Evolutionary conservation across 164 flowering plant genomes (phyloP), one percentile per base, ranked within the genome.

Genomic region (Vitis labrusca): DNA sequence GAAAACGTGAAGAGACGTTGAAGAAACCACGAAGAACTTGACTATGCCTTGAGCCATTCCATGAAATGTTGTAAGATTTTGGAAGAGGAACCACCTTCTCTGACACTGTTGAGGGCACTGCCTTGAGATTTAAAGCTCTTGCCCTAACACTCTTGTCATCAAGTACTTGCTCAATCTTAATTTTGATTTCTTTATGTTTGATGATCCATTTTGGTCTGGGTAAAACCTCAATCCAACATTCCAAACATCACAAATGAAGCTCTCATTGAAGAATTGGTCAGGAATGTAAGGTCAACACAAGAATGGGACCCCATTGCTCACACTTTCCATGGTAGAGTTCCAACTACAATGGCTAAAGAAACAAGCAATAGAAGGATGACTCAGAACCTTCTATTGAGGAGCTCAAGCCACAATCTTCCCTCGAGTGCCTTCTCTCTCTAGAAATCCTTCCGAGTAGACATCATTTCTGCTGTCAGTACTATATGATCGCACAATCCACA

Each of bases 231-330:
- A 37, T 1, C 91, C 93, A 60, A 76, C 71, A 66, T 65, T 85
- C 92, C 86, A 85, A 10, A 61, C 37, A 66, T 86, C 88, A 67
- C 78, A 85, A 23, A 85, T 78, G 64, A 78, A 86, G 19, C 47
- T 72, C 70, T 76, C 67, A 15, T 80, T 78, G 2, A 73, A 63
- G 73, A 84, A 74, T 37, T 88, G 92, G 63, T 88, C 88, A 14
- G 68, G 83, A 67, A 79, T 79, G 72, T 79, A 73, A 23, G 92
- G 90, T 85, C 90, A 85, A 32, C 91, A 87, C 30, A 85, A 56
- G 72, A 89, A 65, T n/a, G 0, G 23, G 23, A 19, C 1, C 23
- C 23, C 23, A 19, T 19, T 19, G 23, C 23, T 19, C 23, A 19
- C 1, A 19, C 1, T 0, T 1, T 19, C 23, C 23, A 19, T 19